A percentile compares a stretch with the other conserved stretches of the same genome.
phyloP scores from a whole-genome alignment of 495 filamentous ascomycete genomes.

The Thermochaetoides thermophila region DNA sequence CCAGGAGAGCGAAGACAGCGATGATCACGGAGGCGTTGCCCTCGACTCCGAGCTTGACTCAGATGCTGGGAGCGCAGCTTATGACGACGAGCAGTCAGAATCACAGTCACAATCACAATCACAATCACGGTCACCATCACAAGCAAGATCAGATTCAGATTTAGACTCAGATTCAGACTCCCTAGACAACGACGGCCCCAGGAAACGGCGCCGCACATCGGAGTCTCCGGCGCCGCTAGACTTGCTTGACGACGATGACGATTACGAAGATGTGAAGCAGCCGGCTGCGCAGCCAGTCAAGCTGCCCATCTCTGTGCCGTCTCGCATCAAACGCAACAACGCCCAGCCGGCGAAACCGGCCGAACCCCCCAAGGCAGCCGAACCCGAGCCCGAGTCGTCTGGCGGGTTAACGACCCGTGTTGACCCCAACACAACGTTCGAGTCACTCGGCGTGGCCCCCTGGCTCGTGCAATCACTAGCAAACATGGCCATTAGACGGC shows the following conservation, averaged over 20 bases:
- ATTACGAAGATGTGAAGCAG: too few relatives aligned
- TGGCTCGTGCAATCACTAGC: conserved; percentile 81
- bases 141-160: conserved; percentile 3
- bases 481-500: conserved; percentile 75
- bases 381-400: conserved; percentile 4
- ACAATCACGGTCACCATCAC: too few relatives aligned
- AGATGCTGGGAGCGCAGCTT: too few relatives aligned
- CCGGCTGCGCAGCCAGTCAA: conserved; percentile 7
- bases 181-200: conserved; percentile 29
- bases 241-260: conserved; percentile 6
- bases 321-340: conserved; percentile 30
- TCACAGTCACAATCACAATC: too few relatives aligned
- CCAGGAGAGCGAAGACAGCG: too few relatives aligned
- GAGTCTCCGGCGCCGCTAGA: conserved; percentile 2
- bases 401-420: conserved; percentile 22
- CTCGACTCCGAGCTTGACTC: too few relatives aligned
- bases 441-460: conserved; percentile 56
- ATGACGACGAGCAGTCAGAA: too few relatives aligned
- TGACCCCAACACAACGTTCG: conserved; percentile 51
- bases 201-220: conserved; percentile 35
- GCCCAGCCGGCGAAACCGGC: background rate
- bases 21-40: too few relatives aligned
- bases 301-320: conserved; percentile 28
- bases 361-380: background rate
- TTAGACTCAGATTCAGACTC: conserved; percentile 3